Percentiles rank a stretch among this genome's conserved stretches.
Conservation (phyloP, 1,284 basidiomycete species). For the Rhodotorula sp. region DNA sequence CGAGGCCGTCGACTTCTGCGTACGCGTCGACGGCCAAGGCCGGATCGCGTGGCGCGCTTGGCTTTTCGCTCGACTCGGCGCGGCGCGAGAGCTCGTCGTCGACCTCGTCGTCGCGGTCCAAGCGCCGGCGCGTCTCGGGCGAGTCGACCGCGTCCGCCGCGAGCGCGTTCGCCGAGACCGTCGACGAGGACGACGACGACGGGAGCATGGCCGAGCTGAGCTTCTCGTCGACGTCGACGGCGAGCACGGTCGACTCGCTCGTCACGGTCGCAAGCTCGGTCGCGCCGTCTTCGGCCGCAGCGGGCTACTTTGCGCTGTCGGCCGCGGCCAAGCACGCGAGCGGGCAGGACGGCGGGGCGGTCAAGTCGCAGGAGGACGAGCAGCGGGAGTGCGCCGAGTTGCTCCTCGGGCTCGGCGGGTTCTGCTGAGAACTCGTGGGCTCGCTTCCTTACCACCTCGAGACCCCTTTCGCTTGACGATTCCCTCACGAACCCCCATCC, state of each 20-base stretch:
- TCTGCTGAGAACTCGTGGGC: conserved; percentile 14
- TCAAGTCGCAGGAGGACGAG: conserved; percentile 26
- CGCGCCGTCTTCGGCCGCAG: neutral
- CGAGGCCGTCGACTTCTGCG: conserved; percentile 1
- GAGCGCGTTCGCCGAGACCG: neutral
- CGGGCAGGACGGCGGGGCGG: neutral
- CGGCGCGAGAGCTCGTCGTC: neutral
- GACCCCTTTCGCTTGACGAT: neutral
- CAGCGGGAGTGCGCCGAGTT: conserved; percentile 39
- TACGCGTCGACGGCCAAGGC: conserved; percentile 3
- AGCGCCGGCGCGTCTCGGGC: conserved; percentile 2
- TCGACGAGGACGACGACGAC: neutral
- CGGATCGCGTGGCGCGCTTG: neutral
- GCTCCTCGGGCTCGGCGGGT: conserved; percentile 36
- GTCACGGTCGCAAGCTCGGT: conserved; percentile 7
- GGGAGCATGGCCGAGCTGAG: conserved; percentile 31
- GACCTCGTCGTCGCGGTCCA: neutral
- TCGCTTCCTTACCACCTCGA: no score
- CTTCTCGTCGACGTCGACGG: conserved; percentile 37
- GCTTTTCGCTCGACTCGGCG: conserved; percentile 1
- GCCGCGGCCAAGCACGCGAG: neutral
- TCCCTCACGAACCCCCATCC: no score
- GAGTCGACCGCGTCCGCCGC: conserved; percentile 4
- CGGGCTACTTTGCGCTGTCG: conserved; percentile 13
- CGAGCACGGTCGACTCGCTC: conserved; percentile 26